These are phyloP conservation scores for Myxozyma kluyveri DNA, from an alignment of 805 yeast species.

Conservation along the genomic window DNA sequence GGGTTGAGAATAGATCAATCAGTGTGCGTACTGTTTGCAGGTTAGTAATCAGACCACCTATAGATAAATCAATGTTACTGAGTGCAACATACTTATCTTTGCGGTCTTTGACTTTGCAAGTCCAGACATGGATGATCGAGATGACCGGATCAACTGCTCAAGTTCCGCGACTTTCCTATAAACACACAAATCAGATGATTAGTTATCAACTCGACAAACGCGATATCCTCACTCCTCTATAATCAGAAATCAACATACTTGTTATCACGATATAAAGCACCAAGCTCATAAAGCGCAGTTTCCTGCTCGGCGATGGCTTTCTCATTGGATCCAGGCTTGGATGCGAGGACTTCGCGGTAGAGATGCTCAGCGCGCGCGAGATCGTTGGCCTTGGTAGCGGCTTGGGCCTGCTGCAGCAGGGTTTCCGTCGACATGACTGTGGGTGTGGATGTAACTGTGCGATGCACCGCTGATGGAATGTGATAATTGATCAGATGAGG, in stretches of 20 bases:
- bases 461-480: too few species aligned
- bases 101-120: slow-evolving; percentile 95
- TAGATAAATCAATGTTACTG: not conserved
- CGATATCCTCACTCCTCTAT: not conserved
- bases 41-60: not conserved
- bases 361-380: slow-evolving; percentile 57
- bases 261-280: slow-evolving; percentile 59
- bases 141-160: slow-evolving; percentile 58
- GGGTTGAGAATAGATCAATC: slow-evolving; percentile 70
- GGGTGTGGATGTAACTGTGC: not conserved
- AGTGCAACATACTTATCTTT: slow-evolving; percentile 55
- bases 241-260: slow-evolving; percentile 16
- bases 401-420: slow-evolving; percentile 51
- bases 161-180: slow-evolving; percentile 50
- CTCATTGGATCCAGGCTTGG: slow-evolving; percentile 39
- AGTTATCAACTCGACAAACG: not conserved
- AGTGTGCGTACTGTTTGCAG: slow-evolving; percentile 52
- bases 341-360: slow-evolving; percentile 51
- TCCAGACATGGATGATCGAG: slow-evolving; percentile 67
- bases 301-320: slow-evolving; percentile 57
- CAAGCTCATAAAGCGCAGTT: slow-evolving; percentile 69
- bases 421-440: slow-evolving; percentile 3
- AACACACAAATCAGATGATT: not conserved
- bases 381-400: slow-evolving; percentile 51
- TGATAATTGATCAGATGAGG: too few species aligned